phyloP scores from a whole-genome alignment of 176 grass and related monocot species.

The Secale cereale region DNA sequence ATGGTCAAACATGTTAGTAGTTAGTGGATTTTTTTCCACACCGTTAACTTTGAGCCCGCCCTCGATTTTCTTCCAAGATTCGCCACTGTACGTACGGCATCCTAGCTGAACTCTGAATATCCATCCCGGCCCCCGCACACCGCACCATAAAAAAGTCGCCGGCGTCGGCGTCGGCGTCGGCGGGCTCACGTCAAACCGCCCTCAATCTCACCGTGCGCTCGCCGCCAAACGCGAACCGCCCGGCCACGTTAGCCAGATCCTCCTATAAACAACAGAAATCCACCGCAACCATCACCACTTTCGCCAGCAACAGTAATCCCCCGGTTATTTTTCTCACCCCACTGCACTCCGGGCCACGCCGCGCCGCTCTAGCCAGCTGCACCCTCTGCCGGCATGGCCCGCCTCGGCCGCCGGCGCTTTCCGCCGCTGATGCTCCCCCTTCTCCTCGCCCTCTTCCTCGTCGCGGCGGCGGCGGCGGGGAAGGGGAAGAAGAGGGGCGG shows the following conservation, averaged over 20 bases:
- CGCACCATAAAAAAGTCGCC: background rate
- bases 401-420: background rate
- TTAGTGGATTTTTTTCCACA: no score
- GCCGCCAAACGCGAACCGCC: background rate
- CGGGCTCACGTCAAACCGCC: background rate
- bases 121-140: background rate
- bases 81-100: background rate
- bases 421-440: background rate
- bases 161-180: no score
- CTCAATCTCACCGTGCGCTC: background rate
- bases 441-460: background rate
- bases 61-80: no score
- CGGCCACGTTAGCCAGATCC: background rate
- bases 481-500: background rate
- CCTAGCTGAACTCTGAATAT: background rate
- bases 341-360: background rate
- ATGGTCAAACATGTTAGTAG: no score
- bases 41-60: no score
- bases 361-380: background rate
- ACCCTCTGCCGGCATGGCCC: background rate
- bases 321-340: background rate
- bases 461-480: background rate
- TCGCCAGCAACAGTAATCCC: background rate
- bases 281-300: background rate
- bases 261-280: background rate